Percentiles rank a stretch among this genome's conserved stretches.
Evolutionary conservation across 208 protist species (phyloP).

Genomic region (Leishmania tarentolae): DNA sequence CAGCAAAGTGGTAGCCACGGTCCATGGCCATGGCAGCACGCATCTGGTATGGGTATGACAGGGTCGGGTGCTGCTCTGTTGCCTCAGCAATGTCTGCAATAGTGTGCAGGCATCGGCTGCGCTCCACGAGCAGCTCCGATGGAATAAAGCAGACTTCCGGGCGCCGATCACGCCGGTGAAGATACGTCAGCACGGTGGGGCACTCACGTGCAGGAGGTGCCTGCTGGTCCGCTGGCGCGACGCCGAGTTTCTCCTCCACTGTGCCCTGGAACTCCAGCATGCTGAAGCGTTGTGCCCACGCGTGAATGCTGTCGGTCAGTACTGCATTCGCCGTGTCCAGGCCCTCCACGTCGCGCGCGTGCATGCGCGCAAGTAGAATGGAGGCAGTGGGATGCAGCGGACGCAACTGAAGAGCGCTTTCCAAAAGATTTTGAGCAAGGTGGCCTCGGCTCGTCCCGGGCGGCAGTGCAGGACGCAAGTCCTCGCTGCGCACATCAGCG

Average conservation of each 20-base stretch:
- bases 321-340: slow-evolving; percentile 12
- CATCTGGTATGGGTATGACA: slow-evolving; percentile 46
- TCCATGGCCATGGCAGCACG: slow-evolving; percentile 57
- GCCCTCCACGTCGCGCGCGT: slow-evolving; percentile 16
- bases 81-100: slow-evolving; percentile 33
- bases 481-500: slow-evolving; percentile 20
- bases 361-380: slow-evolving; percentile 30
- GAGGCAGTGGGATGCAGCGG: slow-evolving; percentile 25
- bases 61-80: slow-evolving; percentile 30
- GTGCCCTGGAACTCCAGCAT: slow-evolving; percentile 11
- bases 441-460: slow-evolving; percentile 7
- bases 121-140: slow-evolving; percentile 33
- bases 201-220: neutral
- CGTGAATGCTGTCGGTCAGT: slow-evolving; percentile 31
- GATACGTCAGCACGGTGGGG: neutral
- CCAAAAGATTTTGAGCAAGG: slow-evolving; percentile 33
- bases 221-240: neutral
- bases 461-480: slow-evolving; percentile 19
- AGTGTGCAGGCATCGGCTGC: slow-evolving; percentile 30
- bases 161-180: slow-evolving; percentile 34
- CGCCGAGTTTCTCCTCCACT: neutral
- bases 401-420: slow-evolving; percentile 27
- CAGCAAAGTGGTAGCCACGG: slow-evolving; percentile 35
- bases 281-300: slow-evolving; percentile 24
- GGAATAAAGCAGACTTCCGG: slow-evolving; percentile 36